These are phyloP conservation scores for Collybia mongolica DNA, from an alignment of 768 basidiomycete species.

Conservation along the genomic window DNA sequence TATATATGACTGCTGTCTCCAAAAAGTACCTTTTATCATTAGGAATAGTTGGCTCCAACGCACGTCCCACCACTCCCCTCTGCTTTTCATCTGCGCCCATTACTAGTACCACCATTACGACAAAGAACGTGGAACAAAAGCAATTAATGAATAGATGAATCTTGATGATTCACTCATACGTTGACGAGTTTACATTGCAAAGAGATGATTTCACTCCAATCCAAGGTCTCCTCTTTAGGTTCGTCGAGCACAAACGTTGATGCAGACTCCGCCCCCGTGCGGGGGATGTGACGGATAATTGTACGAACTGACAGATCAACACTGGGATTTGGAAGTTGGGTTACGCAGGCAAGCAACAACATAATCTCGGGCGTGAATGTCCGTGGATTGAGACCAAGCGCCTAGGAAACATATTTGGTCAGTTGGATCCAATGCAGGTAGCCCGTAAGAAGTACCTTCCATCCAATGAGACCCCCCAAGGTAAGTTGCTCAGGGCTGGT, in stretches of 20 bases:
- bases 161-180: not conserved
- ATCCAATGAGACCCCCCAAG: conserved; percentile 37
- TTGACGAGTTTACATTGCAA: conserved; percentile 18
- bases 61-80: conserved; percentile 6
- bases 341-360: conserved; percentile 43
- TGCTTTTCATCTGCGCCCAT: too few species aligned
- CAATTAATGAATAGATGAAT: not conserved
- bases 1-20: not conserved
- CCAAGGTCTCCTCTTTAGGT: conserved; percentile 15
- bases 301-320: conserved; percentile 1
- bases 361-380: conserved; percentile 63
- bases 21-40: conserved; percentile 7
- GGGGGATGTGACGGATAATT: too few species aligned
- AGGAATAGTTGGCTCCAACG: not conserved
- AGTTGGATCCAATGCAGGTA: not conserved
- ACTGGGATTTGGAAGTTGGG: conserved; percentile 11
- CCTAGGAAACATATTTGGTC: conserved; percentile 31
- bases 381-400: conserved; percentile 53
- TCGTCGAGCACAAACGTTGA: not conserved
- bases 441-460: conserved; percentile 40
- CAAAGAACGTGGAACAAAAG: not conserved
- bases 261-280: too few species aligned
- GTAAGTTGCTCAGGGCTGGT: conserved; percentile 21
- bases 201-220: conserved; percentile 19
- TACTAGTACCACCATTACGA: not conserved